A percentile compares a stretch with the other conserved stretches of the same genome.
phyloP scores from a whole-genome alignment of 2,329 filamentous ascomycete genomes.

The Cadophora gregata region DNA sequence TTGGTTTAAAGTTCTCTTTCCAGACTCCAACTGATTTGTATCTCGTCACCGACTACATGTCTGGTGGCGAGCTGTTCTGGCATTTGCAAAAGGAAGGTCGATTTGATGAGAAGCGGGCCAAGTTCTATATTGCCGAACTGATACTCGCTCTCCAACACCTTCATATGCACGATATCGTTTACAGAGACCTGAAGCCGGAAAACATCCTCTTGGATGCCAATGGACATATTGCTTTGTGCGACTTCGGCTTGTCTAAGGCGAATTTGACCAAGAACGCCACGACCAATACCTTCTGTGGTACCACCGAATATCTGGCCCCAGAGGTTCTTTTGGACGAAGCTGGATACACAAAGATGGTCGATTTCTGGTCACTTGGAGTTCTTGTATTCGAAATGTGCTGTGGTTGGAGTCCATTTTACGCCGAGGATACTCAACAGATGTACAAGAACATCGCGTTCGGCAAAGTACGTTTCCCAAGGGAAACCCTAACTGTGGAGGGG shows the following conservation, averaged over 20 bases:
- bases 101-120: slow-evolving; percentile 92
- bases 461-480: slow-evolving; percentile 94
- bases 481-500: slow-evolving; percentile 92
- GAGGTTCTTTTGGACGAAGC: slow-evolving; percentile 95
- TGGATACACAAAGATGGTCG: slow-evolving; percentile 99
- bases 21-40: slow-evolving; percentile 97
- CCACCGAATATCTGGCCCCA: slow-evolving; percentile 94
- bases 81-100: slow-evolving; percentile 96
- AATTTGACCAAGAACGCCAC: slow-evolving; percentile 97
- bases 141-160: slow-evolving; percentile 95
- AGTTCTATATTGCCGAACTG: slow-evolving; percentile 98
- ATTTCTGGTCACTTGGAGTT: slow-evolving; percentile 98
- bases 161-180: slow-evolving; percentile 96
- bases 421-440: slow-evolving; percentile 99
- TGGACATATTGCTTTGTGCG: slow-evolving; percentile 95
- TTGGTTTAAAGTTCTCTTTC: slow-evolving; percentile 98
- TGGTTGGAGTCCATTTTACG: slow-evolving; percentile 98
- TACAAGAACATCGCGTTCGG: slow-evolving; percentile 99
- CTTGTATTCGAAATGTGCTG: slow-evolving; percentile 99
- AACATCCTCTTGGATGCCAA: slow-evolving; percentile 97
- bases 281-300: slow-evolving; percentile 98
- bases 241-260: slow-evolving; percentile 97
- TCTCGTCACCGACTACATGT: slow-evolving; percentile 99
- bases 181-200: slow-evolving; percentile 95
- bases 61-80: slow-evolving; percentile 97